Evolutionary conservation across 1,139 yeast genomes (phyloP).

Genomic region (Ogataea hybrid): DNA sequence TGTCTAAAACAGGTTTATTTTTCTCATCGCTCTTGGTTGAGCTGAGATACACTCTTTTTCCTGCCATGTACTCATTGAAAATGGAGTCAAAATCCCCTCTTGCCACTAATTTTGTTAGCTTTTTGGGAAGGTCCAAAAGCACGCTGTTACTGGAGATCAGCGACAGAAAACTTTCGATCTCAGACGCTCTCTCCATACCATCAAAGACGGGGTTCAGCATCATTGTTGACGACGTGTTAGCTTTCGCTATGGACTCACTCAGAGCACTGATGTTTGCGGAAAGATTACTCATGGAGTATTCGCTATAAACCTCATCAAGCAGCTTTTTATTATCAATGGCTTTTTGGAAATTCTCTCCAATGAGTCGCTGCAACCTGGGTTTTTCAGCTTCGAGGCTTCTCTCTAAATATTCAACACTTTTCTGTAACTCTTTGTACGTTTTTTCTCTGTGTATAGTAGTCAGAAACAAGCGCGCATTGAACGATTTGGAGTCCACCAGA

Average conservation of each 20-base stretch:
- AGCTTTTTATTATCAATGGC: slow-evolving; percentile 76
- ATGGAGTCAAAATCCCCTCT: slow-evolving; percentile 69
- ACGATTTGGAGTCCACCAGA: slow-evolving; percentile 68
- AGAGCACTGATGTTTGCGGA: slow-evolving; percentile 19
- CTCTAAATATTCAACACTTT: slow-evolving; percentile 59
- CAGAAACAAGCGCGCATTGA: slow-evolving; percentile 68
- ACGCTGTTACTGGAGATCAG: slow-evolving; percentile 61
- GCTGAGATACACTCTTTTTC: slow-evolving; percentile 36
- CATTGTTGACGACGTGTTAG: slow-evolving; percentile 56
- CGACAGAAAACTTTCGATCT: slow-evolving; percentile 57
- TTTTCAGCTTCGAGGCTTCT: slow-evolving; percentile 61
- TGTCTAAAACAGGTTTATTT: slow-evolving; percentile 35
- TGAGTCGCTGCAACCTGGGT: slow-evolving; percentile 60
- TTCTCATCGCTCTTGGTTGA: slow-evolving; percentile 15
- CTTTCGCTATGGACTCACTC: slow-evolving; percentile 18
- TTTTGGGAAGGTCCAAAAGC: slow-evolving; percentile 71
- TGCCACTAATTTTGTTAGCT: slow-evolving; percentile 50
- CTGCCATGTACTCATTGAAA: slow-evolving; percentile 65
- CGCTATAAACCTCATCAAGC: slow-evolving; percentile 55
- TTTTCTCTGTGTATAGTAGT: slow-evolving; percentile 70
- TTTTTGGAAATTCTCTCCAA: slow-evolving; percentile 70
- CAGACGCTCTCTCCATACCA: slow-evolving; percentile 56
- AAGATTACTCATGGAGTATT: slow-evolving; percentile 38
- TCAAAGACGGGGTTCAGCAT: slow-evolving; percentile 76
- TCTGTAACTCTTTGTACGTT: slow-evolving; percentile 58